These are phyloP conservation scores for Strobilomyces echinocephalus DNA, from an alignment of 768 basidiomycete species.

Conservation along the genomic window DNA sequence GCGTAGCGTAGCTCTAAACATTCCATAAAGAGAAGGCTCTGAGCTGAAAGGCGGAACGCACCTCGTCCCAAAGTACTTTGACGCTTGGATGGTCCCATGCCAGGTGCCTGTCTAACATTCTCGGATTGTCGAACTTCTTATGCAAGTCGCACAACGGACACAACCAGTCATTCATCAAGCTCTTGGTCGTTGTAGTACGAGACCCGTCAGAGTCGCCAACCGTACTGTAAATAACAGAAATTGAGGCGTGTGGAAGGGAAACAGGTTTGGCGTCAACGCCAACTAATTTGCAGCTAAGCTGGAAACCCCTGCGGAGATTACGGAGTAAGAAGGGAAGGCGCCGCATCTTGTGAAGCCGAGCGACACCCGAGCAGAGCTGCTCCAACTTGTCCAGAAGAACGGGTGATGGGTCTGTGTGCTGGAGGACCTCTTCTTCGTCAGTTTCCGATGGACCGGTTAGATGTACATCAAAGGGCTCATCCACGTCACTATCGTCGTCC, in stretches of 20 bases:
- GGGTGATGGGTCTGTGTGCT: constrained; percentile 27
- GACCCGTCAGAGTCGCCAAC: constrained; percentile 8
- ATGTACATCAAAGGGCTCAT: neutral
- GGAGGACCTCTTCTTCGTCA: constrained; percentile 4
- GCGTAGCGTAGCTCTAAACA: constrained; percentile 11
- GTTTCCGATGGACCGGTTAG: constrained; percentile 7
- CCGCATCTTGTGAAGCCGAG: constrained; percentile 35
- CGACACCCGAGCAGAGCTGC: constrained; percentile 24
- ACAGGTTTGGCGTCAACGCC: constrained; percentile 32
- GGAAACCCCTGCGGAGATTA: constrained; percentile 48
- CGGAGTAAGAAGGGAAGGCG: constrained; percentile 55
- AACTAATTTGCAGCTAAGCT: constrained; percentile 34
- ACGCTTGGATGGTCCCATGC: constrained; percentile 45
- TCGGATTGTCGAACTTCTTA: constrained; percentile 36
- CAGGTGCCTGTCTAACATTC: constrained; percentile 46
- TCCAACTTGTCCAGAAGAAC: constrained; percentile 35
- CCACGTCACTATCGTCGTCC: constrained; percentile 4
- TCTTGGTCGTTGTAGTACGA: constrained; percentile 11
- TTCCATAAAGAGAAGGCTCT: neutral
- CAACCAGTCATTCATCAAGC: constrained; percentile 34
- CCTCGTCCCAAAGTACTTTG: constrained; percentile 34
- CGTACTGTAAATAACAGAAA: constrained; percentile 23
- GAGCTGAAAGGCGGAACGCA: constrained; percentile 8
- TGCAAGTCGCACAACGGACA: constrained; percentile 57
- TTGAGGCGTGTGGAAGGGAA: constrained; percentile 14